Percentiles rank a stretch among this genome's conserved stretches.
Evolutionary conservation across 495 filamentous ascomycete species (phyloP).

Genomic region (Penicillium longicatenatum): DNA sequence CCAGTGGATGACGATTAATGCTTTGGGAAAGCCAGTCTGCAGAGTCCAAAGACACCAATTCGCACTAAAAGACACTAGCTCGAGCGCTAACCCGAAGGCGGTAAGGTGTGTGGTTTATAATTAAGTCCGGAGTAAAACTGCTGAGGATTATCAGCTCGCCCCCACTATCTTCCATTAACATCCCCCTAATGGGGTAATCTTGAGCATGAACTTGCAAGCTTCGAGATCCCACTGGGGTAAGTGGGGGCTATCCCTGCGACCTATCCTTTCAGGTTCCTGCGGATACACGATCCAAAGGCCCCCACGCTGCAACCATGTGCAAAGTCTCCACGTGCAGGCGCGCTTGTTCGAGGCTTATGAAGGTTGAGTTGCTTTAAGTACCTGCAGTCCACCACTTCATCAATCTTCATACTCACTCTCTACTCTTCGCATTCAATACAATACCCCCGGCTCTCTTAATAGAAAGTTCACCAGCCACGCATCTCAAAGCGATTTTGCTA

Average conservation of each 20-base stretch:
- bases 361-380: background rate
- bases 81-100: background rate
- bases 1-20: background rate
- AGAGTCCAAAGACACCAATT: background rate
- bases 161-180: background rate
- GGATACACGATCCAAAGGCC: background rate
- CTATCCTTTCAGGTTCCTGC: background rate
- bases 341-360: background rate
- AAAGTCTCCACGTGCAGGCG: background rate
- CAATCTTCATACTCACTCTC: background rate
- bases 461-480: slow-evolving; percentile 1
- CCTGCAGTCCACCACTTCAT: background rate
- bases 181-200: background rate
- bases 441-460: background rate
- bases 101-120: background rate
- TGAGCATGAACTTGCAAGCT: background rate
- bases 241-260: background rate
- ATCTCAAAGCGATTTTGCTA: background rate
- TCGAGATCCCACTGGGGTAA: background rate
- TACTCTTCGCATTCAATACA: background rate
- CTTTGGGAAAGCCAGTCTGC: too few relatives aligned
- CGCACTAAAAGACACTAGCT: background rate
- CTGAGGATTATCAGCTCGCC: background rate
- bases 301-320: background rate
- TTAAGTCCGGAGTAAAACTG: background rate